Base-by-base conservation (phyloP, 129 eudicot species). In the Flaveria bidentis region DNA sequence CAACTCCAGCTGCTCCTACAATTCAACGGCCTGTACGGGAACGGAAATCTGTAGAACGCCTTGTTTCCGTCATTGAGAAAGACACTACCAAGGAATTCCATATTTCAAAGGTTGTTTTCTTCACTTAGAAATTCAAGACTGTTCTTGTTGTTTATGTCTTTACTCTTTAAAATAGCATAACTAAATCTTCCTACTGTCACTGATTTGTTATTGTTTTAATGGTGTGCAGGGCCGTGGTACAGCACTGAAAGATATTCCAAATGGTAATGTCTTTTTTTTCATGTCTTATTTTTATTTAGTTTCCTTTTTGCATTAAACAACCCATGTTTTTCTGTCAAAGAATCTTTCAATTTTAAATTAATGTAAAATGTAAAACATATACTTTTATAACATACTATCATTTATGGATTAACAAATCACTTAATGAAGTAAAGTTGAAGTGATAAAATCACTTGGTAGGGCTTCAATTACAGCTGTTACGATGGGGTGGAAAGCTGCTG, bases 171-270 rank as follows among this genome's bases (percentile, higher is more conserved):
- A 14, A 62, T 71, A 25, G 25, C 25, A 60, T 20, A 30, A 36
- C 55, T 71, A 15, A 44, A 18, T 67, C 23, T 67, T 67, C 53
- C 17, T 79, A 51, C 36, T 55, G 28, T 74, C 52, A 45, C 75
- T 18, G 25, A 36, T 20, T 15, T 76, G 25, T 66, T 22, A 55
- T 67, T 57, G 75, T 76, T 76, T 60, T 51, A 26, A 74, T 76
- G 80, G 72, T 69, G 57, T 87, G 85, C 97, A 94, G 98, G 98
- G 98, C 18, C 91, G 87, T 78, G 98, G 98, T 73, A 91, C 88
- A 58, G 93, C 93, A 17, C 85, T 94, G 82, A 94, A 91, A 86
- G 96, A 94, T 70, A 91, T 94, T 60, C 96, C 98, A 47, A 91
- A 91, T 73, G 98, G 98, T 94, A 91, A 73, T 16, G 16, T 69